These are phyloP conservation scores for Penicillium dipodomyicola DNA, from an alignment of 495 filamentous ascomycete species.

Conservation along the genomic window DNA sequence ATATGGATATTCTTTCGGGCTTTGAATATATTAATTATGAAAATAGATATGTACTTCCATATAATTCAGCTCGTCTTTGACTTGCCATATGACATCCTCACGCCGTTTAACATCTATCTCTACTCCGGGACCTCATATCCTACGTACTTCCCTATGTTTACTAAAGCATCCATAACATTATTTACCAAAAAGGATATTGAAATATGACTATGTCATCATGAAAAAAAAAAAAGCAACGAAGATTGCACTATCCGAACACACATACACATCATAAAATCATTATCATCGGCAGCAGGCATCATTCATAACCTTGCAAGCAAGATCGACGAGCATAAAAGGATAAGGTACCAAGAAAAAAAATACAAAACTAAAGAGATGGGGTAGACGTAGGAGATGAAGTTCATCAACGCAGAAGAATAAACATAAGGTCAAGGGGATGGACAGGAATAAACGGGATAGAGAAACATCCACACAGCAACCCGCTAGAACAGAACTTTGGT, in stretches of 20 bases:
- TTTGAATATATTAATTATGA: not conserved
- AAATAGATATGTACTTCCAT: not conserved
- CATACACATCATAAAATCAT: slow-evolving; percentile 21
- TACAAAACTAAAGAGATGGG: not conserved
- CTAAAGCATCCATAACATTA: not conserved
- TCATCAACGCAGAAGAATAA: not conserved
- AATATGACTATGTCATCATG: not conserved
- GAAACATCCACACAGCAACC: not conserved
- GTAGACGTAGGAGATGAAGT: not conserved
- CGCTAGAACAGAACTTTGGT: slow-evolving; percentile 27
- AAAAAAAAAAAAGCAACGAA: not conserved
- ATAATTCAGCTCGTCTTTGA: not conserved
- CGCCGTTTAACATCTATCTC: not conserved
- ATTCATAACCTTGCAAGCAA: slow-evolving; percentile 3
- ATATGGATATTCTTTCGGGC: not conserved
- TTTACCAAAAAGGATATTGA: not conserved
- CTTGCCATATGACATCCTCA: not conserved
- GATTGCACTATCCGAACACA: slow-evolving; percentile 15
- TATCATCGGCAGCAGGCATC: slow-evolving; percentile 17
- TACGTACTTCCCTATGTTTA: not conserved
- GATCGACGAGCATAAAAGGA: not conserved
- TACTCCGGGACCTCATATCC: not conserved
- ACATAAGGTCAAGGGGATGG: not conserved
- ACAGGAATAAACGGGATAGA: not conserved
- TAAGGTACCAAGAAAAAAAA: slow-evolving; percentile 2